A percentile compares a stretch with the other conserved stretches of the same genome.
These are phyloP conservation scores for Aspergillus ochraceoroseus DNA, from an alignment of 2,329 filamentous ascomycete genomes.

Conservation along the genomic window DNA sequence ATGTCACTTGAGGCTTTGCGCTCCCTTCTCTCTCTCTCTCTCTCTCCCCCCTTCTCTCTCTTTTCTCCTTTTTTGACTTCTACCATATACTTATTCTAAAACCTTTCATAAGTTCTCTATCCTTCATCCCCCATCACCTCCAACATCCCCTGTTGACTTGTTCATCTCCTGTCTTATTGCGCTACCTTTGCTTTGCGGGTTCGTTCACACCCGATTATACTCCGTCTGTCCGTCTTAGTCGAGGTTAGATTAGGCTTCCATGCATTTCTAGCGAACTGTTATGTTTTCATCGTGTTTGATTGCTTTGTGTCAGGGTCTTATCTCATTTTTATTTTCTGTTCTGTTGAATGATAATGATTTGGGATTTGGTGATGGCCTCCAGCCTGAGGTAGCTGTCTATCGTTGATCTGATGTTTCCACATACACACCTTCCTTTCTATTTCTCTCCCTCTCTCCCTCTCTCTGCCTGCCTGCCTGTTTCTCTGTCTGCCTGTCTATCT, in stretches of 20 bases:
- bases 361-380: constrained; percentile 7
- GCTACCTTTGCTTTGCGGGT: constrained; percentile 10
- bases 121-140: neutral
- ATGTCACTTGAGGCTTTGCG: constrained; percentile 8
- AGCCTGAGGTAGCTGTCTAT: neutral
- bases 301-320: constrained; percentile 10
- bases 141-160: neutral
- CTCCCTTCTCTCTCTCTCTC: constrained; percentile 20
- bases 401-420: neutral
- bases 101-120: constrained; percentile 8
- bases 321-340: neutral
- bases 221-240: constrained; percentile 15
- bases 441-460: neutral
- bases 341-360: constrained; percentile 9
- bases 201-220: constrained; percentile 9
- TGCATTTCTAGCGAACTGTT: constrained; percentile 26
- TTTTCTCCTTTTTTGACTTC: constrained; percentile 15
- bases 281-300: constrained; percentile 12
- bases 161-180: constrained; percentile 8
- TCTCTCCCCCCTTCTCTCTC: constrained; percentile 20
- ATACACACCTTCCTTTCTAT: constrained; percentile 1
- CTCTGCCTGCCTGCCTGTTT: too few relatives aligned
- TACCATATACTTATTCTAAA: constrained; percentile 5
- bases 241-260: constrained; percentile 25
- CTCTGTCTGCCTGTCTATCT: too few relatives aligned